Evolutionary conservation across 192 early-diverging fungal genomes (phyloP).

Genomic region (Coemansia sp.): DNA sequence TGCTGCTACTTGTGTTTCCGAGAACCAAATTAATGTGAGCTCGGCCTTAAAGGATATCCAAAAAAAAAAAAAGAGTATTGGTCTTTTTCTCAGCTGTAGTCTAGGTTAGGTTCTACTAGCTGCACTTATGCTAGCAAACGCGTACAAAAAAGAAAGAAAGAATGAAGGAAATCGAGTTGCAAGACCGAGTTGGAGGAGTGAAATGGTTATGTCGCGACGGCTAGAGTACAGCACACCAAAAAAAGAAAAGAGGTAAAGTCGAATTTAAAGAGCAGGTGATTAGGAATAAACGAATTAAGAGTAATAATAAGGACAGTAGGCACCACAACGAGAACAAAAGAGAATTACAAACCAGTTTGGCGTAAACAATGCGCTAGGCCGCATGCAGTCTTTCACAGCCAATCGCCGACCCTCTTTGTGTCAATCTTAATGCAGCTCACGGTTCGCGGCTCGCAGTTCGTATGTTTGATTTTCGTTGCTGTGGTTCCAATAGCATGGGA

Average conservation of each 20-base stretch:
- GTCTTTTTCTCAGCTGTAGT: neutral
- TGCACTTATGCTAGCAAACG: neutral
- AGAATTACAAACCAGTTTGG: neutral
- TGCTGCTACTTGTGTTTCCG: neutral
- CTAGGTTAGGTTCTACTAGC: neutral
- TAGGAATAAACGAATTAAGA: neutral
- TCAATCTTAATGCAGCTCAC: neutral
- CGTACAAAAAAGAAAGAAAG: slow-evolving; percentile 2
- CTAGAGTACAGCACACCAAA: slow-evolving; percentile 15
- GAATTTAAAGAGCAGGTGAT: neutral
- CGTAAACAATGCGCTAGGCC: slow-evolving; percentile 4
- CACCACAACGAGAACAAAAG: neutral
- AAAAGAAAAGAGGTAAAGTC: neutral
- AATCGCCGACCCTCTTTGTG: neutral
- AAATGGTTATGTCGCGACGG: neutral
- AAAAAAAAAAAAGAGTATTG: neutral
- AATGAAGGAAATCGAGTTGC: neutral
- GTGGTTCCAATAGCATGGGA: neutral
- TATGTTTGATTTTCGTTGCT: neutral
- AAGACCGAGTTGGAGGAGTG: slow-evolving; percentile 5
- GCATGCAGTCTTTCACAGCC: neutral
- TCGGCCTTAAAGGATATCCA: neutral
- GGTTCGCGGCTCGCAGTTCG: slow-evolving; percentile 6
- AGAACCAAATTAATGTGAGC: neutral
- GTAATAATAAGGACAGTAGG: neutral